Evolutionary conservation across 139 green algal species (phyloP).

Genomic region (Closterium sp.): DNA sequence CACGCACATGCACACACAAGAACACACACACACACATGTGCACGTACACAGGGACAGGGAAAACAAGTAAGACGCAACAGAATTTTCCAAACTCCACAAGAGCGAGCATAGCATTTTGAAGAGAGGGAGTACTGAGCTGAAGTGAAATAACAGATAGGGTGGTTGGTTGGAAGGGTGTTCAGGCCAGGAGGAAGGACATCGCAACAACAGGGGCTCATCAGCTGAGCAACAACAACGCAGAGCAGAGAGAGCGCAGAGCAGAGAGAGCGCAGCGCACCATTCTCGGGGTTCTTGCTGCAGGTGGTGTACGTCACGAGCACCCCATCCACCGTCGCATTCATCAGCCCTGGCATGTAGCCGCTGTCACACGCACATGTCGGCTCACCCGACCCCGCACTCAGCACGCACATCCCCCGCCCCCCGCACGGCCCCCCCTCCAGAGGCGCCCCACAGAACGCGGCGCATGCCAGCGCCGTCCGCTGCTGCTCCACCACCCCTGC

Average conservation of each 20-base stretch:
- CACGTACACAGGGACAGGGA: not conserved
- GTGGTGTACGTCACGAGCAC: not conserved
- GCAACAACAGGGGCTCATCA: not conserved
- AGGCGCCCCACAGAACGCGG: not conserved
- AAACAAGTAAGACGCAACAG: not conserved
- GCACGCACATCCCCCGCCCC: not conserved
- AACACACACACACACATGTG: too few relatives aligned
- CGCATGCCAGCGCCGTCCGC: not conserved
- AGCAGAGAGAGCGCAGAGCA: not conserved
- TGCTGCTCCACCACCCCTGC: not conserved
- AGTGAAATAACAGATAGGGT: too few relatives aligned
- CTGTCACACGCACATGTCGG: not conserved
- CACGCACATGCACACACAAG: too few relatives aligned
- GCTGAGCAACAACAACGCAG: not conserved
- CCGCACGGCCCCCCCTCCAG: not conserved
- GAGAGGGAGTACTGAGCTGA: too few relatives aligned
- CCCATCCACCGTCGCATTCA: not conserved
- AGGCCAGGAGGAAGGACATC: not conserved
- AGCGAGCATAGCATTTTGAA: too few relatives aligned
- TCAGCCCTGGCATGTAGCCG: not conserved
- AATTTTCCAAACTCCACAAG: too few relatives aligned
- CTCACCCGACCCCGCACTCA: not conserved
- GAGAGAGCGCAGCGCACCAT: too few relatives aligned
- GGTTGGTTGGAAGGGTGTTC: not conserved
- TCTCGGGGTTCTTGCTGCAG: not conserved